These are phyloP conservation scores for Aureobasidium namibiae DNA, from an alignment of 2,329 filamentous ascomycete genomes.

Conservation along the genomic window DNA sequence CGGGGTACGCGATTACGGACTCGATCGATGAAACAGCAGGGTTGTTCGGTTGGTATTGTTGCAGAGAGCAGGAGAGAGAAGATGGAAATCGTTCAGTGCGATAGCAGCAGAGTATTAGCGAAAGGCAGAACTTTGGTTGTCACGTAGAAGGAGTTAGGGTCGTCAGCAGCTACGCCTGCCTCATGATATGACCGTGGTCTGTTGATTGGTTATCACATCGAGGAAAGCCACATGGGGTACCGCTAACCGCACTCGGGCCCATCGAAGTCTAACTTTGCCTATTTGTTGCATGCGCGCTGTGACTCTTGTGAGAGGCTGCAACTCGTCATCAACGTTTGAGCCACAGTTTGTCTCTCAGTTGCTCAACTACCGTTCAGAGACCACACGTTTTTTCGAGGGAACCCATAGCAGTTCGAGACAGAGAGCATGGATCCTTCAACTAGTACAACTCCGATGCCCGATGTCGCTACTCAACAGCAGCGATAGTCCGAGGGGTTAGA, in stretches of 20 bases:
- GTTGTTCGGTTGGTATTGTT: neutral
- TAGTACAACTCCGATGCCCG: neutral
- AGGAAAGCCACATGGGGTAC: slow-evolving; percentile 1
- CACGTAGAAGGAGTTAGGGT: slow-evolving; percentile 3
- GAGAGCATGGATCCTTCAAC: neutral
- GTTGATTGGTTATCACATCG: slow-evolving; percentile 6
- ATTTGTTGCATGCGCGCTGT: neutral
- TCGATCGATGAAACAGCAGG: slow-evolving; percentile 7
- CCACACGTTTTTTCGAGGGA: neutral
- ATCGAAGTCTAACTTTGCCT: neutral
- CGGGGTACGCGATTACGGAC: slow-evolving; percentile 10
- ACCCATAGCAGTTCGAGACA: neutral
- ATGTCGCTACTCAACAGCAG: neutral
- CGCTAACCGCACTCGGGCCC: slow-evolving; percentile 1
- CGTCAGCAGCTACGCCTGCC: neutral
- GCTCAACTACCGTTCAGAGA: neutral
- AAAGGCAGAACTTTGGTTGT: neutral
- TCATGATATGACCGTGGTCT: slow-evolving; percentile 6
- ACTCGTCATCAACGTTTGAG: slow-evolving; percentile 8
- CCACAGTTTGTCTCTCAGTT: neutral
- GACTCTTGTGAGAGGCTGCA: neutral
- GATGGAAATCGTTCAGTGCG: neutral
- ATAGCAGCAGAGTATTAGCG: neutral
- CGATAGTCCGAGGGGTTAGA: neutral
- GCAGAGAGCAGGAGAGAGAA: neutral